phyloP scores from a whole-genome alignment of 2,329 filamentous ascomycete genomes.

The Fusarium buharicum region DNA sequence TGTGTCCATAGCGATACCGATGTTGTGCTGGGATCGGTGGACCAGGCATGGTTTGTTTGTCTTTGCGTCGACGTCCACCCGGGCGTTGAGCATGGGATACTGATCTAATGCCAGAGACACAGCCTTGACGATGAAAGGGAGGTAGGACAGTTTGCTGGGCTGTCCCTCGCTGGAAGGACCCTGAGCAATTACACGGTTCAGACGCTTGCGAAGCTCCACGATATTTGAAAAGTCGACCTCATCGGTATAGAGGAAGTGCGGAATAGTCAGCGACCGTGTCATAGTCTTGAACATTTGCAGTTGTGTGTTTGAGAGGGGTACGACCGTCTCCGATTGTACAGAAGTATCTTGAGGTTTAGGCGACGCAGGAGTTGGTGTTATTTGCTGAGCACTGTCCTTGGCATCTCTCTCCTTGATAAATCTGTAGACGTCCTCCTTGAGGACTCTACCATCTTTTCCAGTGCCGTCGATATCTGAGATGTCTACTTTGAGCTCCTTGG shows the following conservation, averaged over 20 bases:
- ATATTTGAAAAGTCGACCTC: conserved; percentile 85
- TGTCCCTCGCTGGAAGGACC: conserved; percentile 57
- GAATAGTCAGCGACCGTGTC: conserved; percentile 90
- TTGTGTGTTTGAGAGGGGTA: conserved; percentile 81
- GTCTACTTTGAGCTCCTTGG: conserved; percentile 80
- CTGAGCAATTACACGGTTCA: conserved; percentile 72
- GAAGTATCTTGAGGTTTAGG: conserved; percentile 43
- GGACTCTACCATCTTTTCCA: conserved; percentile 87
- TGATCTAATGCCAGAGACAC: conserved; percentile 84
- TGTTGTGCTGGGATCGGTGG: conserved; percentile 88
- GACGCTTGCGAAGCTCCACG: conserved; percentile 74
- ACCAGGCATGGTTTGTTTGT: conserved; percentile 77
- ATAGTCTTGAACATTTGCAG: conserved; percentile 97
- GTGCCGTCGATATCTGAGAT: conserved; percentile 84
- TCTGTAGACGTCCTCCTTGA: conserved; percentile 89
- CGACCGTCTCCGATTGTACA: conserved; percentile 73
- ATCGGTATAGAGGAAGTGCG: conserved; percentile 95
- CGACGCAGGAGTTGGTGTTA: conserved; percentile 40
- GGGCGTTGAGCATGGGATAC: conserved; percentile 88
- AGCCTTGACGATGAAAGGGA: conserved; percentile 96
- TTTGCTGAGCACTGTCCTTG: conserved; percentile 36
- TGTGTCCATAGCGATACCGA: conserved; percentile 95
- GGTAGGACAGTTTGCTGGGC: conserved; percentile 80
- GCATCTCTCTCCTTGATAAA: conserved; percentile 68
- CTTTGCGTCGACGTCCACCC: conserved; percentile 71